Base-by-base conservation (phyloP, 1,284 basidiomycete genomes). In the Waitea zeae region DNA sequence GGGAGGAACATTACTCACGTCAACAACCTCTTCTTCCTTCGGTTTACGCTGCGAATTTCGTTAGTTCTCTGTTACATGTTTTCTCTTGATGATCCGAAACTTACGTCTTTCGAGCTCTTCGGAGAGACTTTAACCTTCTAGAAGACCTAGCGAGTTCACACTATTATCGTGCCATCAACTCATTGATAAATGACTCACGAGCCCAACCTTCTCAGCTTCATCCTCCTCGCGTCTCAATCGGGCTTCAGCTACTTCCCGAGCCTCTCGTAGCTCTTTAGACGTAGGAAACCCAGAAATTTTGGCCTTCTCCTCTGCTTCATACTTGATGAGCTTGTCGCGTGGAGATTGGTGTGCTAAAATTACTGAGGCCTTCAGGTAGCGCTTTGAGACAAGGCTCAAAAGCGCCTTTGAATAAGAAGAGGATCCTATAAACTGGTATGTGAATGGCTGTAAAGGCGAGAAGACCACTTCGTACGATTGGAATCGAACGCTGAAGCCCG, bases 241-340 rank as follows among this genome's bases (percentile, higher is more conserved):
- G 26, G 62, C 64, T 20, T 58, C 59, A 0, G 78, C 82, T 7
- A 58, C 52, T 44, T 79, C 72, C 43, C 69, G 78, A 17, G 70
- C 71, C 44, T 80, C 62, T 14, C 72, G 62, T 7, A 84, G 54
- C 44, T 83, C 71, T 48, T 72, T 83, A 3, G 81, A 69, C 3
- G 78, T 80, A 2, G 80, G 79, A 44, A 83, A 74, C 0, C 77
- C 76, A 2, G 58, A 45, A 3, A 82, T 70, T 50, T 76, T 81
- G 4, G 59, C 59, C 46, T 70, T 78, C 49, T 83, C 81, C 44
- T 86, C 78, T 0, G 56, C 58, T 46, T 81, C 78, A 44, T 83
- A 82, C 41, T 69, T 62, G 33, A 84, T 78, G 15, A 67, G 62
- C 44, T 77, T 79, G 49, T 86, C 81, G 34, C 68, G 62, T 14